These are phyloP conservation scores for Colletotrichum sojae DNA, from an alignment of 2,329 filamentous ascomycete species.

Conservation along the genomic window DNA sequence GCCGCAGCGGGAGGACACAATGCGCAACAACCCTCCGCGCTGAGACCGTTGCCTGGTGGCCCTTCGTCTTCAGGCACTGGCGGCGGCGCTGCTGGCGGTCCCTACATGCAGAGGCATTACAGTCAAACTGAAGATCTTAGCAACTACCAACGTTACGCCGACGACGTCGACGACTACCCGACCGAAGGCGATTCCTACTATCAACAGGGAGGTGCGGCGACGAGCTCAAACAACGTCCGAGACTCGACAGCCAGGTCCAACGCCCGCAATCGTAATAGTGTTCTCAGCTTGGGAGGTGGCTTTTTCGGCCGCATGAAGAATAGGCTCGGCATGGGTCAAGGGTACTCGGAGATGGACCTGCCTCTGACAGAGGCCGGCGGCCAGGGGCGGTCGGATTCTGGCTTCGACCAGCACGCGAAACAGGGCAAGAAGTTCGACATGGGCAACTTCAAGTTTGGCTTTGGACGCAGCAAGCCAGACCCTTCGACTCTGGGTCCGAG, in stretches of 20 bases:
- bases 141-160: conserved; percentile 93
- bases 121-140: conserved; percentile 86
- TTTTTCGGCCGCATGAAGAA: conserved; percentile 90
- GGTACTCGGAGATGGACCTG: conserved; percentile 98
- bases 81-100: conserved; percentile 50
- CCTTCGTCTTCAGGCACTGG: conserved; percentile 38
- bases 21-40: conserved; percentile 61
- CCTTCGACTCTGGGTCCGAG: conserved; percentile 92
- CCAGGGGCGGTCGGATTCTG: conserved; percentile 59
- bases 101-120: conserved; percentile 65
- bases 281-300: conserved; percentile 88
- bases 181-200: conserved; percentile 87
- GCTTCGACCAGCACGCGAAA: conserved; percentile 56
- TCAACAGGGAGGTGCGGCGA: conserved; percentile 72
- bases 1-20: conserved; percentile 20
- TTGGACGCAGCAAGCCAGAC: conserved; percentile 87
- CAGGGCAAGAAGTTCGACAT: conserved; percentile 74
- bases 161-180: conserved; percentile 85
- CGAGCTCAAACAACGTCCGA: conserved; percentile 40
- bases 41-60: conserved; percentile 53
- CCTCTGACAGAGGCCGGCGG: conserved; percentile 85
- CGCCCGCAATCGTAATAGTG: conserved; percentile 87
- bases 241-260: conserved; percentile 56
- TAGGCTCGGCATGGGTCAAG: conserved; percentile 87
- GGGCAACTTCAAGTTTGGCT: conserved; percentile 91